Base-by-base conservation (phyloP, 2,329 filamentous ascomycete genomes). In the Bertia moriformis region DNA sequence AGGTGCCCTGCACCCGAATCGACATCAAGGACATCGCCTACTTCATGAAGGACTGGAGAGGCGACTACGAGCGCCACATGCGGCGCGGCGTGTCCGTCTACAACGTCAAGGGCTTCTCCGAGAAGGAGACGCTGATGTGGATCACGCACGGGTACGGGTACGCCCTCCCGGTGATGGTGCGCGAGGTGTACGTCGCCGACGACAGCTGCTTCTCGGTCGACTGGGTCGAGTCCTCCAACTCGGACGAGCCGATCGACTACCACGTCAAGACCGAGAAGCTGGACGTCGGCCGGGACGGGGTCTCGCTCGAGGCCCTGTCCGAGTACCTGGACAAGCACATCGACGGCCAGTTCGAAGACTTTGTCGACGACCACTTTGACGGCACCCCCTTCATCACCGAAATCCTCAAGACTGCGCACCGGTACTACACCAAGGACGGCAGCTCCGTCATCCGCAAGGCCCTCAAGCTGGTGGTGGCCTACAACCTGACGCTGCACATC, bases 1-100 rank as follows among this genome's bases (percentile, higher is more conserved):
- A 95, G 63, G 89, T 96, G 35, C 89, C 89, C 43, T 96, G 89
- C 69, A 96, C 89, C 29, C 83, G 89, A 44, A 94, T 95, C 53
- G 89, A 95, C 59, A 96, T 96, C 69, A 95, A 94, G 71, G 89
- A 96, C 52, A 93, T 96, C 52, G 84, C 78, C 33, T 94, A 93
- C 61, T 96, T 96, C 68, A 91, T 95, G 84, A 95, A 95, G 69
- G 89, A 95, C 60, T 96, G 88, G 88, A 93, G 89, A 63, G 88
- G 87, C 35, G 89, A 96, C 58, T 94, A 91, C 51, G 87, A 94
- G 63, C 81, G 87, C 49, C 88, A 95, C 56, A 74, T 91, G 49
- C 83, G 76, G 45, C 77, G 84, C 42, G 85, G 84, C 40, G 85
- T 95, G 55, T 93, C 87, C 2, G 82, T 94, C n/a, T 88, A 83